A percentile compares a stretch with the other conserved stretches of the same genome.
These are phyloP conservation scores for Botrytis squamosa DNA, from an alignment of 2,329 filamentous ascomycete species.

Conservation along the genomic window DNA sequence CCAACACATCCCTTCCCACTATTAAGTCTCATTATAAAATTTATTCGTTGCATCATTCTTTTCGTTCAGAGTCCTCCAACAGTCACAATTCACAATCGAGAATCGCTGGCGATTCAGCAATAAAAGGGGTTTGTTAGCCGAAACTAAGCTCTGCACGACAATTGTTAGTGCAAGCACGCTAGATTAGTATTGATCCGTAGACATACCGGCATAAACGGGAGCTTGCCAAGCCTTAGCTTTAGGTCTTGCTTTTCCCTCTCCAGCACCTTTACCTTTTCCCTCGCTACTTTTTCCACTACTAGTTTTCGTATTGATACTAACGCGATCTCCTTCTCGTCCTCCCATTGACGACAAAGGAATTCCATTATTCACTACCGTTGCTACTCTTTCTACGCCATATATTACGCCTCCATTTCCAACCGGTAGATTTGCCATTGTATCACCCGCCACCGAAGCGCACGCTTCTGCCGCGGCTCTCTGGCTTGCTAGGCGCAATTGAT, in stretches of 20 bases:
- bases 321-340: constrained; percentile 24
- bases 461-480: constrained; percentile 37
- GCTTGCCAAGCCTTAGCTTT: constrained; percentile 45
- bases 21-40: not conserved
- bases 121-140: not conserved
- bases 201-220: constrained; percentile 43
- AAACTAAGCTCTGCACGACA: constrained; percentile 14
- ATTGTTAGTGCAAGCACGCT: constrained; percentile 2
- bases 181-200: not conserved
- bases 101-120: not conserved
- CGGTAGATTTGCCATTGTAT: constrained; percentile 17
- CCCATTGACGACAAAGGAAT: constrained; percentile 15
- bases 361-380: constrained; percentile 22
- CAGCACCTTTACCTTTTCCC: constrained; percentile 32
- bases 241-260: constrained; percentile 36
- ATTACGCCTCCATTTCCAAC: constrained; percentile 30
- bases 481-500: constrained; percentile 35
- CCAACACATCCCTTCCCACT: not conserved
- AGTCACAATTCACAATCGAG: not conserved
- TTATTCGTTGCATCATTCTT: not conserved
- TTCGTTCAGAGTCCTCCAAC: not conserved
- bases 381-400: constrained; percentile 31
- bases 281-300: constrained; percentile 33
- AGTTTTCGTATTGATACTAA: constrained; percentile 32
- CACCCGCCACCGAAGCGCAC: constrained; percentile 33